Evolutionary conservation across 139 green algal species (phyloP).

Genomic region (Yamagishiella unicocca): DNA sequence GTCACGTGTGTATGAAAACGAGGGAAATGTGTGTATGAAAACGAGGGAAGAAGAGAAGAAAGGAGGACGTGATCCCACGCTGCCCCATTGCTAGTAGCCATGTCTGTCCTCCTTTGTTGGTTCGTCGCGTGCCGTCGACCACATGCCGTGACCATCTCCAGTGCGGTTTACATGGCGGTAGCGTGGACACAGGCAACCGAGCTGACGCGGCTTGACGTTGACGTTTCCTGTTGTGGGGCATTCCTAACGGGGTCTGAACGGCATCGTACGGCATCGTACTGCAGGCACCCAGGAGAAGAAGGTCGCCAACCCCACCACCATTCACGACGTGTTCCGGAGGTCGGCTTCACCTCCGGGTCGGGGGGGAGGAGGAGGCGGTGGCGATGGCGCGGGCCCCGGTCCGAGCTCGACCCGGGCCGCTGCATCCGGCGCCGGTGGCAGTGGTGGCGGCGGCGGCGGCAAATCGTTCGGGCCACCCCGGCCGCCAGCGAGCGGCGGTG

Average conservation of each 20-base stretch:
- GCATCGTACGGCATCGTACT: not conserved
- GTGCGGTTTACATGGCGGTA: no score
- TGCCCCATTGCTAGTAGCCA: no score
- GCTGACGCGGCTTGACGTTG: no score
- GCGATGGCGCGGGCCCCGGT: conserved; percentile 29
- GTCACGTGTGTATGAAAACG: not conserved
- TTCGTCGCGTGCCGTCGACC: no score
- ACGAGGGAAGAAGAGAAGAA: not conserved
- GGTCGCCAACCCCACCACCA: conserved; percentile 36
- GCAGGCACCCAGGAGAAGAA: not conserved
- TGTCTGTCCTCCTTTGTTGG: no score
- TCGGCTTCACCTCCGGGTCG: not conserved
- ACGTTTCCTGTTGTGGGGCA: no score
- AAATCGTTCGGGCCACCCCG: conserved; percentile 45
- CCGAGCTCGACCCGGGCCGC: no score
- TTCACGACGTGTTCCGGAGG: conserved; percentile 28
- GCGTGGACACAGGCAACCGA: no score
- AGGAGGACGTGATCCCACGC: no score
- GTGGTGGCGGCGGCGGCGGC: conserved; percentile 11
- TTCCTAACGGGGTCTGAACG: not conserved
- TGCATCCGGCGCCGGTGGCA: not conserved
- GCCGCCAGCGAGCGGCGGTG: conserved; percentile 23
- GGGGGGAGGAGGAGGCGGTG: not conserved
- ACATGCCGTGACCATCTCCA: no score
- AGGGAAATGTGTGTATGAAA: not conserved